Conservation (phyloP, 495 filamentous ascomycete species). For the Lentithecium fluviatile region DNA sequence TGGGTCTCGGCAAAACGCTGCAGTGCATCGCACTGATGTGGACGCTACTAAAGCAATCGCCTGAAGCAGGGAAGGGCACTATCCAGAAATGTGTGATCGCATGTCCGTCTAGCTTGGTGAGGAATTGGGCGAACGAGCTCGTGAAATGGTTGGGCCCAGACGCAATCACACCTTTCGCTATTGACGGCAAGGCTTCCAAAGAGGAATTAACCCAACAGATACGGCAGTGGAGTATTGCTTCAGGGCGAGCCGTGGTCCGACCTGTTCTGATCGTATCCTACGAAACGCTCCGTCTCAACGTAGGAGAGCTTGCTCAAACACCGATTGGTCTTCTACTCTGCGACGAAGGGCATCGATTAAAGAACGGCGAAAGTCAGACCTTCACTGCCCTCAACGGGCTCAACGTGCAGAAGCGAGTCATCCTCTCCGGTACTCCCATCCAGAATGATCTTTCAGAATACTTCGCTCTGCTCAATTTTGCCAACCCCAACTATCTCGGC, state of each 20-base stretch:
- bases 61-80: constrained; percentile 85
- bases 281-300: constrained; percentile 88
- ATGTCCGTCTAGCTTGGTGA: constrained; percentile 94
- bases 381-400: constrained; percentile 87
- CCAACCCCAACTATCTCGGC: constrained; percentile 89
- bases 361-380: constrained; percentile 94
- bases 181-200: constrained; percentile 95
- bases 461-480: constrained; percentile 93
- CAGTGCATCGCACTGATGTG: constrained; percentile 85
- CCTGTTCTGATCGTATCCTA: constrained; percentile 99
- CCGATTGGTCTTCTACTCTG: constrained; percentile 94
- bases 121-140: constrained; percentile 96
- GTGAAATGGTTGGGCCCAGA: constrained; percentile 95
- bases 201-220: constrained; percentile 86
- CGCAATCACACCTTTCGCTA: constrained; percentile 88
- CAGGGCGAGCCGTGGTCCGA: constrained; percentile 81
- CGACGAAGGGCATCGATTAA: constrained; percentile 97
- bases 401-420: constrained; percentile 88
- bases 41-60: constrained; percentile 93
- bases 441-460: constrained; percentile 98
- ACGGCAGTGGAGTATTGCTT: constrained; percentile 90
- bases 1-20: constrained; percentile 95
- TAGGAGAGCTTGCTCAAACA: constrained; percentile 79
- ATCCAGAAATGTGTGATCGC: constrained; percentile 98
- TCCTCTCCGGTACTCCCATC: constrained; percentile 94